Evolutionary conservation across 176 grass and related monocot species (phyloP).

Genomic region (Rhynchospora breviuscula): DNA sequence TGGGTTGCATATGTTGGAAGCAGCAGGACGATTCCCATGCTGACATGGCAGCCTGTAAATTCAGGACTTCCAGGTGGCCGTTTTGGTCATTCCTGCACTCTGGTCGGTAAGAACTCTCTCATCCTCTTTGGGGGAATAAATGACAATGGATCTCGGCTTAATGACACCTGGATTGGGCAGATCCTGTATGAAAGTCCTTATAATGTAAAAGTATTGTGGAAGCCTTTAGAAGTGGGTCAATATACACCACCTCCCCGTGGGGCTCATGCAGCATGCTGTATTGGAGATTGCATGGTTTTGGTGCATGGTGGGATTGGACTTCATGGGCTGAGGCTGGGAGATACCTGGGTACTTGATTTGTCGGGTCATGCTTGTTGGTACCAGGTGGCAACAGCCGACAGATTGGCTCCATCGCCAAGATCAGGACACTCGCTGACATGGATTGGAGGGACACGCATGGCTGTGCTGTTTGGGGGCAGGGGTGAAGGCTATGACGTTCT

Average conservation of each 20-base stretch:
- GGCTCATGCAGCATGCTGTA: constrained; percentile 84
- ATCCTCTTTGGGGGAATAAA: constrained; percentile 92
- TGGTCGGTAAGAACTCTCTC: constrained; percentile 37
- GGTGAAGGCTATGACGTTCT: constrained; percentile 73
- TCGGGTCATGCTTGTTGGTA: constrained; percentile 74
- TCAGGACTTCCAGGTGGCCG: constrained; percentile 78
- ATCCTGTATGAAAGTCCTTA: constrained; percentile 42
- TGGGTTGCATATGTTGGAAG: constrained; percentile 85
- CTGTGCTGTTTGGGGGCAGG: constrained; percentile 89
- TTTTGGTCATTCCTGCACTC: constrained; percentile 81
- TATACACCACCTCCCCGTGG: constrained; percentile 62
- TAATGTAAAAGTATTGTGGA: constrained; percentile 60
- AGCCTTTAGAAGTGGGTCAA: constrained; percentile 52
- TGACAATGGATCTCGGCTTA: constrained; percentile 63
- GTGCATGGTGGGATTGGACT: constrained; percentile 75
- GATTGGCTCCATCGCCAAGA: constrained; percentile 53
- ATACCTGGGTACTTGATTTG: constrained; percentile 91
- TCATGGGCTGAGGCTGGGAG: constrained; percentile 56
- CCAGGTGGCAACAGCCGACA: constrained; percentile 30
- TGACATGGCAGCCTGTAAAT: constrained; percentile 68
- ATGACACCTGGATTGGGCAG: constrained; percentile 82
- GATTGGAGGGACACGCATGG: constrained; percentile 45
- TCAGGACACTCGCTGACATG: constrained; percentile 88
- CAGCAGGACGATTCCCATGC: constrained; percentile 36
- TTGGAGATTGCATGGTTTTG: constrained; percentile 33